Evolutionary conservation across 805 yeast genomes (phyloP).

Genomic region (Wickerhamomyces kurtzmanii): DNA sequence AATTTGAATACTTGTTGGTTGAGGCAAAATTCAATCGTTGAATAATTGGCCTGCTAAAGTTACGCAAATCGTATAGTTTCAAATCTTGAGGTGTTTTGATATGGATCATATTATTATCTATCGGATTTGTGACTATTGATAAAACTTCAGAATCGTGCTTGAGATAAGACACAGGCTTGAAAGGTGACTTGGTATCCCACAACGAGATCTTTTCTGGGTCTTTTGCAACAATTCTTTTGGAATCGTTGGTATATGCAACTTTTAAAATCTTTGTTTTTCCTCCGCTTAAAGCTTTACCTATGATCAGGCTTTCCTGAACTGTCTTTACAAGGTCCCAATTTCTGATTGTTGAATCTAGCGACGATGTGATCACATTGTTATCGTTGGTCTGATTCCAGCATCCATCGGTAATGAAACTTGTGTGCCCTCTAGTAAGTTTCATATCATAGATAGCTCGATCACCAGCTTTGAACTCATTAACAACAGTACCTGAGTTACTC

Average conservation of each 20-base stretch:
- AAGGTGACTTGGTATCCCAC: constrained; percentile 2
- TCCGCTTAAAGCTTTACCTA: constrained; percentile 6
- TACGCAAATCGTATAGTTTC: constrained; percentile 14
- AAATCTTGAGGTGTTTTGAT: constrained; percentile 5
- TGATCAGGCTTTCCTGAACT: constrained; percentile 10
- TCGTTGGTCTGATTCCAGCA: constrained; percentile 5
- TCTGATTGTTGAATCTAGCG: constrained; percentile 18
- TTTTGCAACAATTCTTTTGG: constrained; percentile 3
- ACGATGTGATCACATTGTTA: constrained; percentile 9
- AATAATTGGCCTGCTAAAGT: constrained; percentile 8
- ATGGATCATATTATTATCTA: constrained; percentile 3
- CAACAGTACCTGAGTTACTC: constrained; percentile 5
- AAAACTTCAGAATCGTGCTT: not conserved
- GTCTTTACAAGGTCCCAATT: constrained; percentile 12
- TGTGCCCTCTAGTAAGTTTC: constrained; percentile 17
- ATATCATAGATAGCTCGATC: constrained; percentile 17
- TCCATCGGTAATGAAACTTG: constrained; percentile 13
- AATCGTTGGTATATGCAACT: constrained; percentile 1
- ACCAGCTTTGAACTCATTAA: constrained; percentile 11
- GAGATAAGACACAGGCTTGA: constrained; percentile 1
- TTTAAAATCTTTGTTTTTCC: constrained; percentile 7
- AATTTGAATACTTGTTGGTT: constrained; percentile 4
- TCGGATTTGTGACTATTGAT: constrained; percentile 1
- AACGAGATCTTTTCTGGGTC: constrained; percentile 2
- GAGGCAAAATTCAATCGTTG: constrained; percentile 5